Evolutionary conservation across 1,284 basidiomycete genomes (phyloP).

Genomic region (Bothia castanella): DNA sequence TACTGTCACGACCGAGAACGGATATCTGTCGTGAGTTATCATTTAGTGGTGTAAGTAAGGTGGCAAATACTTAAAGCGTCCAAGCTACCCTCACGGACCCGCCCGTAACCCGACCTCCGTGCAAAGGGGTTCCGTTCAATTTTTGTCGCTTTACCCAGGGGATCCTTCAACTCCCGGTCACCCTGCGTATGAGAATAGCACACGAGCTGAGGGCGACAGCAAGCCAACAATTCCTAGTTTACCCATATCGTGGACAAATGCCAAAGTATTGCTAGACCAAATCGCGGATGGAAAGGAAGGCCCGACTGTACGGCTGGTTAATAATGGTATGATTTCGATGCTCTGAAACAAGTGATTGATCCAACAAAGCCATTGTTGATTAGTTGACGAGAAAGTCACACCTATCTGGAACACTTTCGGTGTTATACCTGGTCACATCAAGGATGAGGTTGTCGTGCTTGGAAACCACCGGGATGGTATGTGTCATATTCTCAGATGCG

Average conservation of each 20-base stretch:
- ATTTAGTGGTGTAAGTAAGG: slow-evolving; percentile 7
- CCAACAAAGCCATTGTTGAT: neutral
- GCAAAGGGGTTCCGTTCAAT: slow-evolving; percentile 75
- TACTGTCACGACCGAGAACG: slow-evolving; percentile 60
- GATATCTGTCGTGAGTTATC: slow-evolving; percentile 44
- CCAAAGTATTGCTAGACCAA: slow-evolving; percentile 45
- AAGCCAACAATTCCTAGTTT: slow-evolving; percentile 69
- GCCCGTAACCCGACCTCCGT: slow-evolving; percentile 67
- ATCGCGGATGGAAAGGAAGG: slow-evolving; percentile 35
- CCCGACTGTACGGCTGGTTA: slow-evolving; percentile 42
- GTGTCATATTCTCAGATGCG: slow-evolving; percentile 14
- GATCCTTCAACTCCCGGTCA: slow-evolving; percentile 70
- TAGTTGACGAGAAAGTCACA: slow-evolving; percentile 43
- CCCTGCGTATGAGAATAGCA: slow-evolving; percentile 73
- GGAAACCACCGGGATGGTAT: slow-evolving; percentile 74
- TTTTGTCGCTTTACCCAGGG: slow-evolving; percentile 63
- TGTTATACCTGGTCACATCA: slow-evolving; percentile 70
- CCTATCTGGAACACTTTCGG: slow-evolving; percentile 72
- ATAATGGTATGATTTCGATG: slow-evolving; percentile 38
- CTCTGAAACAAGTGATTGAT: slow-evolving; percentile 5
- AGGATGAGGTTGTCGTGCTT: slow-evolving; percentile 70
- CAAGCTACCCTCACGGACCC: slow-evolving; percentile 63
- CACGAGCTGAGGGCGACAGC: slow-evolving; percentile 53
- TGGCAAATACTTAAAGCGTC: neutral
- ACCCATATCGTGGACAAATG: slow-evolving; percentile 54